Conservation (phyloP, 208 protist species). For the Crithidia acanthocephali region DNA sequence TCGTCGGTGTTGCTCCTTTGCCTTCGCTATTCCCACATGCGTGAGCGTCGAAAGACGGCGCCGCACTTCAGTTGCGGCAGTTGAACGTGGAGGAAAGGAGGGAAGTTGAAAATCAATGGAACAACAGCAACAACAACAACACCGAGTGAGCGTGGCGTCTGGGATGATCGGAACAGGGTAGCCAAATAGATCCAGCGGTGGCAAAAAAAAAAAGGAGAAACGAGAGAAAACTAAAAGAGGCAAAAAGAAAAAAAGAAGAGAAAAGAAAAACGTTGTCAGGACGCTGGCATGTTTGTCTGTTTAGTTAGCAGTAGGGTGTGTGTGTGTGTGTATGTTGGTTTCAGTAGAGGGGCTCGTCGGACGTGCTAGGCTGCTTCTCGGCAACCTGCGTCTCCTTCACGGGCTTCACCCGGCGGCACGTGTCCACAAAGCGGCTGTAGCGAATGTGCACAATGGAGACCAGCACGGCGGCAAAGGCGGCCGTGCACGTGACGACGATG, state of each 20-base stretch:
- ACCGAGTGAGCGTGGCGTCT: not conserved
- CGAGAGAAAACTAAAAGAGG: not conserved
- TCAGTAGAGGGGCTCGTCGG: slow-evolving; percentile 5
- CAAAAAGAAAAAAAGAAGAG: slow-evolving; percentile 3
- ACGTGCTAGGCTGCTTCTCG: slow-evolving; percentile 5
- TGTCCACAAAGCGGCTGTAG: slow-evolving; percentile 50
- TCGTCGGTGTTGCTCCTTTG: not conserved
- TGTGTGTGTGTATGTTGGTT: too few species aligned
- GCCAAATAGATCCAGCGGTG: not conserved
- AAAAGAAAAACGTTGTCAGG: not conserved
- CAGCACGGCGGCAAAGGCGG: slow-evolving; percentile 38
- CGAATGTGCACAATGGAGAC: slow-evolving; percentile 56
- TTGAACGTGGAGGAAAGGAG: not conserved
- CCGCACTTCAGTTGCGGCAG: too few species aligned
- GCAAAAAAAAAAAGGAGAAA: slow-evolving; percentile 1
- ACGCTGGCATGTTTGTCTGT: not conserved
- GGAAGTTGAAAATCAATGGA: too few species aligned
- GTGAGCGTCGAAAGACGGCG: too few species aligned
- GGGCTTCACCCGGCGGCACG: slow-evolving; percentile 17
- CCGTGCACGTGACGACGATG: slow-evolving; percentile 51
- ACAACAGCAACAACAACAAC: not conserved
- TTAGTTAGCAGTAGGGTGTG: not conserved
- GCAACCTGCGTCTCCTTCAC: slow-evolving; percentile 5
- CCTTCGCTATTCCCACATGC: too few species aligned
- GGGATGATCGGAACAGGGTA: not conserved